A percentile compares a stretch with the other conserved stretches of the same genome.
phyloP scores from a whole-genome alignment of 164 flowering plant genomes.

The Cinnamomum micranthum region DNA sequence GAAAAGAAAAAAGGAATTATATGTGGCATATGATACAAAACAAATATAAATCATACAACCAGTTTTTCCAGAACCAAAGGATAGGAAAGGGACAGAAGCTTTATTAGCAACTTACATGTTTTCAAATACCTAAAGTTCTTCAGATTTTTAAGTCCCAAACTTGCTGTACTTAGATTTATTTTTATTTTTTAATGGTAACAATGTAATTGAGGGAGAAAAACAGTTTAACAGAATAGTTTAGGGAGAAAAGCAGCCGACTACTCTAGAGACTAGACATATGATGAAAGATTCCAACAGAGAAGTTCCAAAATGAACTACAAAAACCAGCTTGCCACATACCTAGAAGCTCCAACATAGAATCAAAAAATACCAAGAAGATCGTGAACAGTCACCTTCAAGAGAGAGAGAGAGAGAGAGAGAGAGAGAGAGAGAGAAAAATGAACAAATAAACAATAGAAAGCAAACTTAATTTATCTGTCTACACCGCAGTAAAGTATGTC shows the following conservation, averaged over 20 bases:
- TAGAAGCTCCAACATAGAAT: neutral
- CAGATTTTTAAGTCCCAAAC: neutral
- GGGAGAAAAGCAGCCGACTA: neutral
- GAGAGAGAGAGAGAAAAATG: neutral
- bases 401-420: neutral
- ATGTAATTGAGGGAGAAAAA: neutral
- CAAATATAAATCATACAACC: no score
- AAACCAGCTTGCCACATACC: neutral
- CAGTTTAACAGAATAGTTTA: neutral
- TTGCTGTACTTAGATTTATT: no score
- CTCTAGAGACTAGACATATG: neutral
- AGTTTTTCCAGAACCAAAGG: no score
- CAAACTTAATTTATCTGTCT: no score
- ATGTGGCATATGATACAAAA: neutral
- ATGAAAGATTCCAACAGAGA: neutral
- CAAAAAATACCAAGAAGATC: neutral
- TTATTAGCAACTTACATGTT: neutral
- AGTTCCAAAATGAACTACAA: neutral
- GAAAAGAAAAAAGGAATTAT: neutral
- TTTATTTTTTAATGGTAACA: no score
- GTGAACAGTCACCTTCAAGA: neutral
- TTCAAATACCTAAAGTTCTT: neutral
- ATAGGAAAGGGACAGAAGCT: neutral
- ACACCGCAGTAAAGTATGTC: no score
- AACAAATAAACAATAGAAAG: neutral